phyloP scores from a whole-genome alignment of 345 rosid species.

The Streptanthus diversifolius region DNA sequence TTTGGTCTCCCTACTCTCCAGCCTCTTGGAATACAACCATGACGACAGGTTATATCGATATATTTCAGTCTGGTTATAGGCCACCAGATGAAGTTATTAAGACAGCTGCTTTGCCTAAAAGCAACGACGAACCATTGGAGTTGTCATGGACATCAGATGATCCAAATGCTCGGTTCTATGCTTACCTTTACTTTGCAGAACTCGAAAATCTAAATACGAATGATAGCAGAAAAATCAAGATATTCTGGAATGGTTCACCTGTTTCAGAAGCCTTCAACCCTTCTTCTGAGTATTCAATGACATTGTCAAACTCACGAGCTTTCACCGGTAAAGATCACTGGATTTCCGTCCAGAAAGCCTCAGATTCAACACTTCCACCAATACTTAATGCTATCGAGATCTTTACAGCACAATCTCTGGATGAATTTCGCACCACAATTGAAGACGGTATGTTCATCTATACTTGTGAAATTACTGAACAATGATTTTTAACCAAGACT shows the following conservation, averaged over 20 bases:
- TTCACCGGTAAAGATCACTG: conserved; percentile 42
- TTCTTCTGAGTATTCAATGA: conserved; percentile 30
- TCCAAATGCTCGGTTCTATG: conserved; percentile 33
- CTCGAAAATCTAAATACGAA: conserved; percentile 28
- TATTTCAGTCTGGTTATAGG: conserved; percentile 33
- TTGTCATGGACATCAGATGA: conserved; percentile 30
- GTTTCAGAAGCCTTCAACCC: conserved; percentile 35
- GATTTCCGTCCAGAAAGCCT: conserved; percentile 38
- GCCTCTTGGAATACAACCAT: conserved; percentile 33
- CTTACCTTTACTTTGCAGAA: conserved; percentile 43
- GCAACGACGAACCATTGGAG: conserved; percentile 29
- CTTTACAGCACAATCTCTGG: conserved; percentile 18
- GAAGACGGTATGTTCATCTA: conserved; percentile 34
- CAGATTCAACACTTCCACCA: conserved; percentile 39
- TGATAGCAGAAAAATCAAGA: conserved; percentile 40
- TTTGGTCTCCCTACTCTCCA: conserved; percentile 40
- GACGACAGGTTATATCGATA: conserved; percentile 33
- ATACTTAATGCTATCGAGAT: conserved; percentile 45
- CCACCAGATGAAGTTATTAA: conserved; percentile 43
- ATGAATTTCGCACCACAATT: conserved; percentile 9
- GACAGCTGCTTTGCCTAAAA: conserved; percentile 36
- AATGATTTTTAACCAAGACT: not conserved
- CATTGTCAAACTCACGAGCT: conserved; percentile 37
- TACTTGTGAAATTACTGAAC: not conserved
- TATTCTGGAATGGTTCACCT: conserved; percentile 40